Base-by-base conservation (phyloP, 768 basidiomycete species). In the Suillus plorans region DNA sequence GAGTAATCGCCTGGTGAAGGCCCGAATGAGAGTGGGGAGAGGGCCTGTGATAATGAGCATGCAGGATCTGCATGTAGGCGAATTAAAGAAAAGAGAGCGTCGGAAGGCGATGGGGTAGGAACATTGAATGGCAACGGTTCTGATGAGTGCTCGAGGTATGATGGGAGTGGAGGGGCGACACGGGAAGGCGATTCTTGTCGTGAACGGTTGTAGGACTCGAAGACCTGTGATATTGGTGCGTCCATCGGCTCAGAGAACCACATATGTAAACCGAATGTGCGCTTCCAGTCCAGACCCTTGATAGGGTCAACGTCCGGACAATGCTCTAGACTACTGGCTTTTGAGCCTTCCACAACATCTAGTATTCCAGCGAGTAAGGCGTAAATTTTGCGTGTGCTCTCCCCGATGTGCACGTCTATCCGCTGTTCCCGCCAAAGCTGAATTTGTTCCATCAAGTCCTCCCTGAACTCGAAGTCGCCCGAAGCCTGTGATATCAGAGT, bases 241-340 rank as follows among this genome's bases (percentile, higher is more conserved):
- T 91, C 85, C 68, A 94, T 81, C 3, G 86, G 82, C 50, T 89
- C 83, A 1, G 87, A 88, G 74, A 89, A 98, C 97, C 97, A 99
- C 39, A 99, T 78, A 66, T 89, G 89, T 52, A 98, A 78, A 3
- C 94, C 97, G 72, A 99, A 92, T 1, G 89, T 89, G 22, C 95
- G 87, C 74, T 95, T 96, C 97, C 97, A 99, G 73, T 97, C 96
- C 61, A 98, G 76, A 0, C 86, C 91, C 61, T 88, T 80, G 20
- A 87, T 81, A 5, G 97, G 80, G 63, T 86, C 79, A 34, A 93
- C 72, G 63, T 89, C 87, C 14, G 80, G 73, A 71, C 82, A 82
- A 55, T 84, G 85, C 67, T 82, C 81, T 28, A 83, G 69, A 20
- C 84, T 86, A 34, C 80, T 80, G 3, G 84, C 84, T 66, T 77